Evolutionary conservation across 805 yeast genomes (phyloP), one percentile per base, ranked within the genome.

Genomic region (Starmerella sp.): DNA sequence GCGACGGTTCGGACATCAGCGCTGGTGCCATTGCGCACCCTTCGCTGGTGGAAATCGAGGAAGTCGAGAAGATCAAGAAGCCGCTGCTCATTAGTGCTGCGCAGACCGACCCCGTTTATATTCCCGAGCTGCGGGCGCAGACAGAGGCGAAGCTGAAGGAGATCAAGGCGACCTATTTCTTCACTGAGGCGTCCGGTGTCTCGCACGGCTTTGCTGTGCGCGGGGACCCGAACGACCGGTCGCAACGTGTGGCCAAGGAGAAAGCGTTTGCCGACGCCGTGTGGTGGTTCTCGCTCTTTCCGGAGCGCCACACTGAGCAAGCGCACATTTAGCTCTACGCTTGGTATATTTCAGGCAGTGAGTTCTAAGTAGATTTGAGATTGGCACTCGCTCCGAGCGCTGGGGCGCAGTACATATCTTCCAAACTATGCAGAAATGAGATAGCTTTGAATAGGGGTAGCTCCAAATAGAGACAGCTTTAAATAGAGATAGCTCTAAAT

Each of bases 1-100:
- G 6, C 42, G 41, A 17, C 64, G 74, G 68, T 22, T 32, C 39
- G 39, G 49, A 7, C n/a, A 35, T 63, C 8, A 77, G 78, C 57
- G 84, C 75, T 17, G 87, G 78, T 63, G 95, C 91, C n/a, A 69
- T 79, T 59, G 93, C 93, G 8, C 97, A 90, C 69, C 96, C 97
- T 5, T 83, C 95, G 2, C 76, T 83, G 57, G 82, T 86, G n/a
- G 57, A 74, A 11, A 75, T 76, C 36, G 89, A 80, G 39, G 95
- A 85, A 64, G 75, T 87, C 48, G 77, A 74, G 52, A 77, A 72
- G 1, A 67, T 90, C 61, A 78, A 75, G 60, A 71, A 69, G 57
- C 95, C 95, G 22, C 45, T 90, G 32, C 60, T 82, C 59, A 81
- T 89, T 60, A 75, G 86, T 17, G 86, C 86, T 53, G 95, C 95